Conservation (phyloP, 1,284 basidiomycete species). For the Ganoderma lingzhi region DNA sequence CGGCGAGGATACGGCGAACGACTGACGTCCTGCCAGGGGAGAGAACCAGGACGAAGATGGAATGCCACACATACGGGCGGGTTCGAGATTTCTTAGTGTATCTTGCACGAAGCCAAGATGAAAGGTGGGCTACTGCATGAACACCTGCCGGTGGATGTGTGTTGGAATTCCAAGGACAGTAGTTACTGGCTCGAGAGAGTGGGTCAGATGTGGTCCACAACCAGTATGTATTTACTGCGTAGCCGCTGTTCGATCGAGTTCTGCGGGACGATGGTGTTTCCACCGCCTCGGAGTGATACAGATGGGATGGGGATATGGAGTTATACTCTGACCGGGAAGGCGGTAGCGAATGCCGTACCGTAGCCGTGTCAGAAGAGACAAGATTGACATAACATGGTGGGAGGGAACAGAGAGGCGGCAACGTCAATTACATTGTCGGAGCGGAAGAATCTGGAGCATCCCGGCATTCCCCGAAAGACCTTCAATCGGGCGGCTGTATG, state of each 20-base stretch:
- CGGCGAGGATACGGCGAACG: background rate
- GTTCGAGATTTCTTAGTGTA: background rate
- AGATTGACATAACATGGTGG: too few species aligned
- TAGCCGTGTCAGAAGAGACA: too few species aligned
- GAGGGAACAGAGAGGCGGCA: too few species aligned
- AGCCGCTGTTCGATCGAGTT: background rate
- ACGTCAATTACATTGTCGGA: too few species aligned
- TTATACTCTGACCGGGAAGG: background rate
- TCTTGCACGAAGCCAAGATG: background rate
- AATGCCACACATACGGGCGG: background rate
- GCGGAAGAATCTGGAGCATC: too few species aligned
- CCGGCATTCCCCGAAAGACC: slow-evolving; percentile 12
- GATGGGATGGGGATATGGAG: background rate
- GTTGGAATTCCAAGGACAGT: background rate
- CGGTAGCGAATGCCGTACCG: too few species aligned
- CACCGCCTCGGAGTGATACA: background rate
- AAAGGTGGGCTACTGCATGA: background rate
- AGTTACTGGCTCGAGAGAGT: background rate
- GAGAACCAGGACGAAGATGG: background rate
- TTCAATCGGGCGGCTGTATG: slow-evolving; percentile 6
- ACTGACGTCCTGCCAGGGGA: background rate
- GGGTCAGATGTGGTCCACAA: slow-evolving; percentile 2
- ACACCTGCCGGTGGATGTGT: background rate
- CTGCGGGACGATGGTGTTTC: background rate
- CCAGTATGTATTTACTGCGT: background rate